Conservation (phyloP, 2,329 filamentous ascomycete species). For the Trichoderma breve region DNA sequence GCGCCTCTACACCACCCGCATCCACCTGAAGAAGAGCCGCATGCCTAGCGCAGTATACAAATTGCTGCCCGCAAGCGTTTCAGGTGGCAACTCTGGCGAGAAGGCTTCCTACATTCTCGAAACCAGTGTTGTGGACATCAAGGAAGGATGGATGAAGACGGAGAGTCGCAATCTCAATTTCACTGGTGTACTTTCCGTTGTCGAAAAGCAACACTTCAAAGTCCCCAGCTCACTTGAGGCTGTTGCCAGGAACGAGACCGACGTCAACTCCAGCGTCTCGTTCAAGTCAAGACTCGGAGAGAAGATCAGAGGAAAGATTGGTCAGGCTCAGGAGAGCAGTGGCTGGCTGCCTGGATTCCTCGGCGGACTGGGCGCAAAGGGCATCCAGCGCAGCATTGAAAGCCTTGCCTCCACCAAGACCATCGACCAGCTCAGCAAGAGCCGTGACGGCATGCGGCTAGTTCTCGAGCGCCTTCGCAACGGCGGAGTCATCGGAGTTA, state of each 20-base stretch:
- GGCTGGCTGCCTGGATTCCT: slow-evolving; percentile 54
- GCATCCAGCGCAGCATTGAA: slow-evolving; percentile 79
- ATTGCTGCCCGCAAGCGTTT: slow-evolving; percentile 67
- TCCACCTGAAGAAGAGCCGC: slow-evolving; percentile 79
- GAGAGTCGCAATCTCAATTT: slow-evolving; percentile 81
- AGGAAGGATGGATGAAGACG: slow-evolving; percentile 78
- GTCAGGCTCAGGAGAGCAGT: slow-evolving; percentile 44
- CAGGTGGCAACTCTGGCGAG: slow-evolving; percentile 61
- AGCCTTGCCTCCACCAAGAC: slow-evolving; percentile 74
- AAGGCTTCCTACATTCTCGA: slow-evolving; percentile 80
- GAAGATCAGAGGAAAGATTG: slow-evolving; percentile 57
- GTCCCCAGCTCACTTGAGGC: slow-evolving; percentile 34
- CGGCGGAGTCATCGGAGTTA: slow-evolving; percentile 56
- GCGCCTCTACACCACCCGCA: slow-evolving; percentile 71
- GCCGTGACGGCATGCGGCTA: slow-evolving; percentile 78
- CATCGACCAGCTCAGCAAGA: slow-evolving; percentile 74
- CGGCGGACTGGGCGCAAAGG: slow-evolving; percentile 61
- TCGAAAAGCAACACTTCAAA: slow-evolving; percentile 71
- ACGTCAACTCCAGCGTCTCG: slow-evolving; percentile 71
- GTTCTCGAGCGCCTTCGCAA: slow-evolving; percentile 69
- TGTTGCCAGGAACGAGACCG: slow-evolving; percentile 47
- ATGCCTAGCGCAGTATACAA: slow-evolving; percentile 73
- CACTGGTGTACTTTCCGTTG: slow-evolving; percentile 73
- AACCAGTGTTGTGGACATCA: slow-evolving; percentile 74
- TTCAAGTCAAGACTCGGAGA: slow-evolving; percentile 72